Base-by-base conservation (phyloP, 1,284 basidiomycete species). In the Cryptococcus sp. region DNA sequence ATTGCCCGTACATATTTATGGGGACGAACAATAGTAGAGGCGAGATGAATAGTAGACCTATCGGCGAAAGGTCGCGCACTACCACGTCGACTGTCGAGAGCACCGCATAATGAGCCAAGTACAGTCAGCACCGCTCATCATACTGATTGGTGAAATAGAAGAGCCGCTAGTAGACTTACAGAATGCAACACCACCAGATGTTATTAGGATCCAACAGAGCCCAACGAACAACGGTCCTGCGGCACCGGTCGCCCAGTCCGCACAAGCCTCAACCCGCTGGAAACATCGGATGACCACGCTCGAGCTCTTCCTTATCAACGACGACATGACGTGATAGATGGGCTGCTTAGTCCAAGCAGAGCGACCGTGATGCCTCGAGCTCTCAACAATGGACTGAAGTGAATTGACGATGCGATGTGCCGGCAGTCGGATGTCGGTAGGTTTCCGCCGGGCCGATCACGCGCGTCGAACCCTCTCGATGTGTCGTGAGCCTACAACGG, bases 171-270 rank as follows among this genome's bases (percentile, higher is more conserved):
- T 17, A 17, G 25, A 83, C 89, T 77, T 68, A 94, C 92, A 93
- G 76, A 96, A 98, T 61, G 85, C 87, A 61, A 91, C 67, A 0
- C 85, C 82, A 23, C 91, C 92, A 0, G 82, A 72, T 3, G 81
- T 77, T 41, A 94, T 86, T 46, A 98, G 82, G 6, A 86, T 65
- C 64, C 88, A 81, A 16, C 92, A 93, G 23, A 93, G 80, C 0
- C 79, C 83, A 52, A 98, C 85, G 76, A 98, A 98, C 68, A 89
- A 84, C 0, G 93, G 93, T 0, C 95, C 94, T 16, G 91, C 93
- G 52, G 88, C 87, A 58, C 93, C 92, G 0, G 92, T 96, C 44
- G 95, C 66, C 70, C 84, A 82, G 77, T 96, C 92, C 5, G 86
- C 91, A 48, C 81, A 78, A 48, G 85, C 80, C 79, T 97, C 93